Percentiles rank a stretch among this genome's conserved stretches.
These are phyloP conservation scores for Cruciata laevipes DNA, from an alignment of 257 asterid genomes.

Conservation along the genomic window DNA sequence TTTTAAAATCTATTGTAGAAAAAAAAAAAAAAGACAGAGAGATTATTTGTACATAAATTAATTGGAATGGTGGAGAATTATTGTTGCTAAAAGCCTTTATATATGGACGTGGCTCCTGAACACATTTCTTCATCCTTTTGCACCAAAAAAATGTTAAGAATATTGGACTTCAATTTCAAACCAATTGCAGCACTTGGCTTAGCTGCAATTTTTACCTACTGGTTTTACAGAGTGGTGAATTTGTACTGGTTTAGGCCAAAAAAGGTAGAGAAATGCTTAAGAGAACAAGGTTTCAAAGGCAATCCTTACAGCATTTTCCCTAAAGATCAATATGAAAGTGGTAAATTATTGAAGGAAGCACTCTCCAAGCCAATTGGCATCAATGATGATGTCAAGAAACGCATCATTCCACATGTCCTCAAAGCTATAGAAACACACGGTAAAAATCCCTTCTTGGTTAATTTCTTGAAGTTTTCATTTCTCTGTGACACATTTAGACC, in stretches of 20 bases:
- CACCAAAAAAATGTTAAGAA: not conserved
- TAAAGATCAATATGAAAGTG: slow-evolving; percentile 15
- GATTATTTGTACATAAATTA: no score
- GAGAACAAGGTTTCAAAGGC: slow-evolving; percentile 16
- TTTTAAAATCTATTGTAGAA: not conserved
- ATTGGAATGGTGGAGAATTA: not conserved
- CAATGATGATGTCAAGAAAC: slow-evolving; percentile 15
- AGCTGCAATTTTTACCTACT: not conserved
- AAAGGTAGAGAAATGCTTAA: slow-evolving; percentile 16
- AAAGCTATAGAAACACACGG: slow-evolving; percentile 13
- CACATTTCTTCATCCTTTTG: not conserved
- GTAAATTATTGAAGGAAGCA: slow-evolving; percentile 12
- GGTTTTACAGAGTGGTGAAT: slow-evolving; percentile 7
- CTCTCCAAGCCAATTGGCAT: slow-evolving; percentile 6
- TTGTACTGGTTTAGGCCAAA: slow-evolving; percentile 13
- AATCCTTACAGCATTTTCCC: slow-evolving; percentile 7
- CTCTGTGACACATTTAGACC: not conserved
- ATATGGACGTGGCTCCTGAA: not conserved
- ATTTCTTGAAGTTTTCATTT: not conserved
- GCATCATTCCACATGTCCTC: slow-evolving; percentile 14
- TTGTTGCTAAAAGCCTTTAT: not conserved
- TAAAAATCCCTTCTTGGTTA: not conserved
- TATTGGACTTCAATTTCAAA: not conserved
- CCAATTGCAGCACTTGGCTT: not conserved
- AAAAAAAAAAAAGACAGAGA: no score